These are phyloP conservation scores for Pistacia atlantica DNA, from an alignment of 345 rosid species.

Conservation along the genomic window DNA sequence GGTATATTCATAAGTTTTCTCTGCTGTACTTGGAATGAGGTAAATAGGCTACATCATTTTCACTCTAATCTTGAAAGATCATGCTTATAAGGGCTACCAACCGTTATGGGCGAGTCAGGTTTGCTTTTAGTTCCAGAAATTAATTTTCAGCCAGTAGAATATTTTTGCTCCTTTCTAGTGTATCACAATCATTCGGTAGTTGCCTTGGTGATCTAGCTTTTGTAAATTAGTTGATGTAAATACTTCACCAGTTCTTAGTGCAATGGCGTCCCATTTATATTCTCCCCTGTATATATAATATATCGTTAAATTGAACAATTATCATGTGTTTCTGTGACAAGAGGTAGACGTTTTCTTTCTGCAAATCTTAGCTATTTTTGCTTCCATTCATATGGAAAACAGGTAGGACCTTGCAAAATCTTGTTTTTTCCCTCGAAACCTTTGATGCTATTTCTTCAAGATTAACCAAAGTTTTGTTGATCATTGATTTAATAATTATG, in stretches of 20 bases:
- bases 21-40: background rate
- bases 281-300: background rate
- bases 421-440: background rate
- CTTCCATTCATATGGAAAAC: background rate
- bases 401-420: background rate
- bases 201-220: background rate
- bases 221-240: conserved; percentile 4
- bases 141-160: background rate
- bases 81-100: background rate
- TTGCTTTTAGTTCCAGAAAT: background rate
- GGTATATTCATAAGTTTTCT: background rate
- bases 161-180: background rate
- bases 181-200: background rate
- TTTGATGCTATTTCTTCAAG: too few species aligned
- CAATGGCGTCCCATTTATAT: background rate
- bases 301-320: too few species aligned
- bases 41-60: background rate
- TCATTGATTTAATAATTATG: too few species aligned
- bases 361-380: background rate
- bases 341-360: background rate
- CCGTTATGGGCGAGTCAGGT: background rate
- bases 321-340: too few species aligned
- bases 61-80: background rate
- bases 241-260: background rate
- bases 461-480: too few species aligned